Evolutionary conservation across 768 basidiomycete species (phyloP), one percentile per base, ranked within the genome.

Genomic region (Hericium rajendrae): DNA sequence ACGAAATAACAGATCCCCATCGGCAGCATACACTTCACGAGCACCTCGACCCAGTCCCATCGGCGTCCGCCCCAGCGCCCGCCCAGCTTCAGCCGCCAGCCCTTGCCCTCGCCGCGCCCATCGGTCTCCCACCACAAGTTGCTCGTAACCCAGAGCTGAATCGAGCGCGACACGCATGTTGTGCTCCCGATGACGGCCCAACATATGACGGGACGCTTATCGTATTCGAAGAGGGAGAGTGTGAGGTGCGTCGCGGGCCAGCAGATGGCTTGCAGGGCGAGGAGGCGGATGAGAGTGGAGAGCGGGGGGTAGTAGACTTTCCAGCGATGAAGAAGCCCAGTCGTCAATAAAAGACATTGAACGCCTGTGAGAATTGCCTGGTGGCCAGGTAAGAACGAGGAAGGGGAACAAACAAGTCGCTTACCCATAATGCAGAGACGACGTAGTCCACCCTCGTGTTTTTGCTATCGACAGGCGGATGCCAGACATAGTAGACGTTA

Each of bases 81-180:
- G 18, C 66, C 61, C 22, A 64, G 60, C 57, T 54, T 59, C 51
- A 55, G 62, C 2, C 57, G 62, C 59, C 59, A 57, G 16, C 58
- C 56, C 37, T 60, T 56, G 10, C 57, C 43, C 28, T 38, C 54
- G 41, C 55, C 13, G 26, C 59, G 41, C 22, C 53, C 55, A n/a
- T 54, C 57, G 48, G 38, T 50, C 39, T 63, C 59, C 62, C 61
- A 64, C 60, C 59, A 64, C 48, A 98, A 80, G 68, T 98, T 98
- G 66, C 86, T 88, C 41, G 94, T 95, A 24, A 97, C 94, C 93
- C 94, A 98, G 59, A 97, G 85, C 72, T 97, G 91, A 55, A 97
- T 79, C 62, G 85, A 82, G 55, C 89, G 79, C 62, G 85, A 86
- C 55, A 86, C 75, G 66, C 86, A 90, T 0, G 95, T 97, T 49